Base-by-base conservation (phyloP, 2,329 filamentous ascomycete genomes). In the Tolypocladium paradoxum region DNA sequence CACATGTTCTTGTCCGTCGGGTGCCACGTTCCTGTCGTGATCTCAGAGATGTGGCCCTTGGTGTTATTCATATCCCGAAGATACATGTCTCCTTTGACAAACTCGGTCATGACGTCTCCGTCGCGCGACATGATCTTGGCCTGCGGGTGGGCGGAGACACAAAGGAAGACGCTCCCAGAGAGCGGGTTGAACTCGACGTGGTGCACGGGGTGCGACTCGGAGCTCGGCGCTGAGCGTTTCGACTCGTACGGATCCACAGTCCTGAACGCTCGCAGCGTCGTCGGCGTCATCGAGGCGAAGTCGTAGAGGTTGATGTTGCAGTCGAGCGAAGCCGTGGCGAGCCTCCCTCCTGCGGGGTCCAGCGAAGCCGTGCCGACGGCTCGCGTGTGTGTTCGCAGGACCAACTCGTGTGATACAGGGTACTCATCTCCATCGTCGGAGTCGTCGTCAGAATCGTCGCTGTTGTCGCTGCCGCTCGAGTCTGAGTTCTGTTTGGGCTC, bases 61-160 rank as follows among this genome's bases (percentile, higher is more conserved):
- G 93, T 99, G 67, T 97, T 91, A 70, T 96, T 83, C 87, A 97
- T 95, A 68, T 99, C 93, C 52, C 92, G 82, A 59, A 99, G 73
- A 64, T 99, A 99, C 91, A 97, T 97, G 67, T 99, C 93, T 47
- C 93, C 93, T 71, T 99, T 99, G 60, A 90, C 86, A 59, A 96
- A 97, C 64, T 96, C 90, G 1, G 86, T 85, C 49, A 95, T 62
- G 8, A 87, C 78, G 46, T 95, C 89, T 38, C 93, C 93, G 72
- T 99, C 92, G 63, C 93, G 84, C 61, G 83, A 88, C 67, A 97
- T 78, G 27, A 99, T 84, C 68, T 90, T 91, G 14, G 92, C 89
- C 68, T 97, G 92, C 2, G 92, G 85, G 40, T 92, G 88, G 7
- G 92, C 90, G 8, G 90, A 87, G 46, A 97, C 77, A 60, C 93